Evolutionary conservation across 768 basidiomycete species (phyloP).

Genomic region (Chalciporus pseudorubinellus): DNA sequence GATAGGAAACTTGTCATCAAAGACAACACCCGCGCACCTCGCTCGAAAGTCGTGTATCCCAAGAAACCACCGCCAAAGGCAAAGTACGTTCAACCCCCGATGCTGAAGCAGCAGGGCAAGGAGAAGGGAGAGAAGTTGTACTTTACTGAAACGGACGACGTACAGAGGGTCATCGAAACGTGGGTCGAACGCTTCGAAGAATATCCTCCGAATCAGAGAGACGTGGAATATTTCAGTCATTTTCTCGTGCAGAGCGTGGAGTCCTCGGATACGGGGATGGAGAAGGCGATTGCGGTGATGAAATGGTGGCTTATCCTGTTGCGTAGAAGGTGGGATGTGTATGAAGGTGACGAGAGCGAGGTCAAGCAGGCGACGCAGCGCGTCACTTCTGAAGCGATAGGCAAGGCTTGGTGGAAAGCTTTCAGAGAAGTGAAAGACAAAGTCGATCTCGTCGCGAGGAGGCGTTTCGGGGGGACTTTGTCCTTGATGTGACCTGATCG

Average conservation of each 20-base stretch:
- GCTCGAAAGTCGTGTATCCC: slow-evolving; percentile 35
- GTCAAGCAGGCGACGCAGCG: slow-evolving; percentile 31
- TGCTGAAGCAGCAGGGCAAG: slow-evolving; percentile 55
- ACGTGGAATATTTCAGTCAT: slow-evolving; percentile 71
- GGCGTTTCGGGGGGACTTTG: slow-evolving; percentile 71
- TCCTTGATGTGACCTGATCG: slow-evolving; percentile 37
- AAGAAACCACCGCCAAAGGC: slow-evolving; percentile 59
- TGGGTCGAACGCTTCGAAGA: slow-evolving; percentile 72
- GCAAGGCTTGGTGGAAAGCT: slow-evolving; percentile 77
- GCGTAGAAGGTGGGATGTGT: slow-evolving; percentile 58
- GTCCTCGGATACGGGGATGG: slow-evolving; percentile 64
- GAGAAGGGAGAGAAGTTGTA: slow-evolving; percentile 51
- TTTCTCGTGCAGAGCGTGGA: slow-evolving; percentile 71
- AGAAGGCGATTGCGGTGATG: slow-evolving; percentile 66
- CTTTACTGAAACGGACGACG: slow-evolving; percentile 66
- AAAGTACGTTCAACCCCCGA: slow-evolving; percentile 44
- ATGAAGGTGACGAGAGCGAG: slow-evolving; percentile 43
- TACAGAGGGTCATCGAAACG: slow-evolving; percentile 65
- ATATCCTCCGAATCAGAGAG: slow-evolving; percentile 65
- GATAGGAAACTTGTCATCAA: slow-evolving; percentile 54
- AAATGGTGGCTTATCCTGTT: slow-evolving; percentile 81
- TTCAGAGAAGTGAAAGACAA: slow-evolving; percentile 66
- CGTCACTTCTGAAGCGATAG: slow-evolving; percentile 43
- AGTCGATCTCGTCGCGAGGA: slow-evolving; percentile 63
- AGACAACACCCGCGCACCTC: slow-evolving; percentile 22